Evolutionary conservation across 2,329 filamentous ascomycete species (phyloP), one percentile per base, ranked within the genome.

Genomic region (Botrytis pseudocinerea): DNA sequence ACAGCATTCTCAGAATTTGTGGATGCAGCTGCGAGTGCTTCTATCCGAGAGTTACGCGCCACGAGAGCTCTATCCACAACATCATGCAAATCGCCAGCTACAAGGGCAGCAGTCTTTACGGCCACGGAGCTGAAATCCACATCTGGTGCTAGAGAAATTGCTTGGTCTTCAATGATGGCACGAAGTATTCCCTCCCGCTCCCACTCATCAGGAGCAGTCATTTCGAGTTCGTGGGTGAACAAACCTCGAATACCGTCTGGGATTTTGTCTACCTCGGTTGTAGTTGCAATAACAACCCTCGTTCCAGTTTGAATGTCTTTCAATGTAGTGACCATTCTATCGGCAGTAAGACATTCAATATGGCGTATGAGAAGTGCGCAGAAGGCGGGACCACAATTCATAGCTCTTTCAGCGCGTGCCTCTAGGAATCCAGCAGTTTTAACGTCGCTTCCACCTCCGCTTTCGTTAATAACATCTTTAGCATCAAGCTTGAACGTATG

Each of bases 201-300:
- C 40, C 90, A 90, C 81, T 99, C 96, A 78, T 98, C 95, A 0
- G 96, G 96, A 0, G 96, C 96, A 62, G 86, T 89, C 89, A 99
- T 94, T 80, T 98, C 95, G 60, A 99, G 87, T 82, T 99, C 96
- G 79, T 99, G 95, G 0, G 94, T 97, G 81, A 99, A 98, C 4
- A 98, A 85, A 18, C 94, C 94, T 70, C 96, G 90, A 32, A 98
- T 91, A 0, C 93, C 93, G 78, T 98, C 95, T 0, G 95, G 93
- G 1, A 99, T 89, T 82, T 98, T 97, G 80, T 98, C 96, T 0
- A 98, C 90, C 77, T 98, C 95, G 10, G 94, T 97, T 0, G 95
- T 98, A 0, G 96, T 99, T 0, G 96, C 95, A 77, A 99, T 91
- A 38, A 99, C 84, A 3, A 98, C 93, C 71, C 96, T 87, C 4